Base-by-base conservation (phyloP, 2,329 filamentous ascomycete species). In the Sclerotinia subarctica region DNA sequence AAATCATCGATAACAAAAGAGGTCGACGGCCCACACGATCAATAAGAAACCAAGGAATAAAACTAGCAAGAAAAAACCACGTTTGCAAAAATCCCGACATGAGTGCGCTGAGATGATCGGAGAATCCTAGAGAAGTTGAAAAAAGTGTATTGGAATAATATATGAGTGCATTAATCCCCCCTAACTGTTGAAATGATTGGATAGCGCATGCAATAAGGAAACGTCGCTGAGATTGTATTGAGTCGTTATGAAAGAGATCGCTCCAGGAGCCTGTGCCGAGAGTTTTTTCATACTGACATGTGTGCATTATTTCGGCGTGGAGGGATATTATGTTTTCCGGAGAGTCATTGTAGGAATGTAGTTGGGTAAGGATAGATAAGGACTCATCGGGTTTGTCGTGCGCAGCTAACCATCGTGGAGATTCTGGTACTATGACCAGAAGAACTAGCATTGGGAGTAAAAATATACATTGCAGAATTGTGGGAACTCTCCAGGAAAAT, bases 21-120 rank as follows among this genome's bases (percentile, higher is more conserved):
- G 86, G 85, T 19, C 90, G 84, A 35, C 90, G 86, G 8, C 88
- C 89, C 1, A 89, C 83, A 1, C 87, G 83, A 77, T 83, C 82
- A 60, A 83, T 82, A 1, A 80, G 70, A 7, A 79, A 74, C 47
- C 80, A 72, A 2, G 80, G 78, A 4, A 80, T 76, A n/a, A 79
- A 78, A 0, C 78, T 80, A 0, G 79, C 78, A 29, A 80, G 59
- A 68, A 80, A 79, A 69, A 80, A 81, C 78, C 78, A 82, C 0
- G 82, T 84, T 74, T 84, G 81, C 17, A 85, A 77, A 70, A 84
- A 81, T 46, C 83, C 83, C n/a, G 82, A 82, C 75, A 86, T 82
- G 46, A 86, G 77, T 4, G 82, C 77, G 4, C 84, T 81, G 73
- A 84, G 79, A 54, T 81, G 78, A 1, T 78, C 72, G 24, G 73